These are phyloP conservation scores for Arachis monticola DNA, from an alignment of 331 rosid species.

Conservation along the genomic window DNA sequence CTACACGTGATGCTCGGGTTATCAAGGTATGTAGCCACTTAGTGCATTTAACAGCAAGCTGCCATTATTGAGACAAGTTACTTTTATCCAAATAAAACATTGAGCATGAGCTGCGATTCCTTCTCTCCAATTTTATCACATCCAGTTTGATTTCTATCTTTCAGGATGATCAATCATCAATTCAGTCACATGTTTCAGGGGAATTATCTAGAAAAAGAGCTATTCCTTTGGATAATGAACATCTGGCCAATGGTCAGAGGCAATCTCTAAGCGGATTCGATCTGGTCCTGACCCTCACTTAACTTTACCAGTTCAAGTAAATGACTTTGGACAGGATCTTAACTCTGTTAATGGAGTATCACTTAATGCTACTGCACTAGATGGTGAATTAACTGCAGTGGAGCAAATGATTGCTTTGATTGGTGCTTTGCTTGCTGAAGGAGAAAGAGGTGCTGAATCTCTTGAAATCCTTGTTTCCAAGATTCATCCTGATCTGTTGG, in stretches of 20 bases:
- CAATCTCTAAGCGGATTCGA: slow-evolving; percentile 63
- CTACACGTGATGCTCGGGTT: slow-evolving; percentile 72
- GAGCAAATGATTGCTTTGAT: slow-evolving; percentile 97
- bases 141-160: slow-evolving; percentile 35
- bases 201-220: slow-evolving; percentile 74
- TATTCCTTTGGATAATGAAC: slow-evolving; percentile 68
- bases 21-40: slow-evolving; percentile 59
- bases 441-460: slow-evolving; percentile 96
- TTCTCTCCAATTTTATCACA: slow-evolving; percentile 4
- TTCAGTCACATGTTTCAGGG: slow-evolving; percentile 62
- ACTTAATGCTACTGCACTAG: slow-evolving; percentile 61
- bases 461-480: slow-evolving; percentile 92
- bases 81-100: neutral
- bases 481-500: slow-evolving; percentile 95
- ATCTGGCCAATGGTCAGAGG: slow-evolving; percentile 71
- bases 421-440: slow-evolving; percentile 99
- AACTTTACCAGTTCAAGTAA: slow-evolving; percentile 55
- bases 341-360: slow-evolving; percentile 61
- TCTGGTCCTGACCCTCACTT: slow-evolving; percentile 58
- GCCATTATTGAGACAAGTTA: slow-evolving; percentile 28
- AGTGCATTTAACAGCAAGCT: slow-evolving; percentile 26
- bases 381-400: slow-evolving; percentile 75
- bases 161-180: slow-evolving; percentile 76
- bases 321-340: slow-evolving; percentile 64
- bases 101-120: slow-evolving; percentile 26